Base-by-base conservation (phyloP, 2,329 filamentous ascomycete species). In the Fusarium sp. region DNA sequence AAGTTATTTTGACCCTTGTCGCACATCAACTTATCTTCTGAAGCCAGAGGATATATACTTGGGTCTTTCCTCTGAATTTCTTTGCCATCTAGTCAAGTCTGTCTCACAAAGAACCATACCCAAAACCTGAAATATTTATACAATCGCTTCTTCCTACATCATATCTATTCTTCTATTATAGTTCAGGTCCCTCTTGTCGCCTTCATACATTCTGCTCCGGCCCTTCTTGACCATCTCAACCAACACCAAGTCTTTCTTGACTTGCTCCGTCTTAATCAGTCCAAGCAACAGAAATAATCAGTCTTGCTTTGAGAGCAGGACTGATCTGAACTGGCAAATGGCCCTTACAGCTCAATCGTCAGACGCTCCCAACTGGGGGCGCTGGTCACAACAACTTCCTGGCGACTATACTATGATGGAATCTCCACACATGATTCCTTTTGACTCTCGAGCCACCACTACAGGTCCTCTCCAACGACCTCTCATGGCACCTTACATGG, bases 331-430 rank as follows among this genome's bases (percentile, higher is more conserved):
- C 42, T 63, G 51, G 63, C 74, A 78, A 72, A 83, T 90, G 87
- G 85, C 86, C 75, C 83, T 88, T 76, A 83, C 85, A 64, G 81
- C 84, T 78, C 84, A 86, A 77, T 79, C 84, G 63, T 80, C 85
- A 68, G 82, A 82, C 53, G 77, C 83, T 73, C 82, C 85, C 60
- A 83, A 81, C 81, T 91, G 89, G 90, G 86, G 84, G 76, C 87
- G 87, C 75, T 90, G 88, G 86, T 81, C 85, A 73, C 81, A 86
- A 67, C 87, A 89, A 47, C 84, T 88, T 50, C 82, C 81, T 20
- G 75, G 80, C 55, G 85, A 87, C 42, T 89, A 87, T 75, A 70
- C 78, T 67, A 84, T 88, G 79, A 86, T 89, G 83, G 86, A 87
- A 54, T 76, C 82, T 32, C 81, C 83, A 24, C 78, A 81, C 30